These are phyloP conservation scores for Heliophila coronopifolia DNA, from an alignment of 441 rosid genomes.

Conservation along the genomic window DNA sequence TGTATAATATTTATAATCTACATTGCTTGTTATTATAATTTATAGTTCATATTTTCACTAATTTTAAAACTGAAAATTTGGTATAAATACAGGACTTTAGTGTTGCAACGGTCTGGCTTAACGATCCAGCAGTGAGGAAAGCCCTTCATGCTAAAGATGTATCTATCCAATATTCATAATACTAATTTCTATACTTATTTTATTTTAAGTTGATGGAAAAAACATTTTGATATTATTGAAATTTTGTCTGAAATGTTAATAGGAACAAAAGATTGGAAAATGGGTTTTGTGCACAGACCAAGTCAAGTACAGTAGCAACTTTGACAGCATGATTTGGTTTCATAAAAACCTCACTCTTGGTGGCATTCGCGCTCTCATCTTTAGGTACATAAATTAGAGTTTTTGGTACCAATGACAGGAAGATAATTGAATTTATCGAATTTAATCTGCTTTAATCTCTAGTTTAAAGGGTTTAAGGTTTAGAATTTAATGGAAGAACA, in stretches of 20 bases:
- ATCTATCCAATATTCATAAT: background rate
- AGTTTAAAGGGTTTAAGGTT: too few species aligned
- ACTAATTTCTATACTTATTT: background rate
- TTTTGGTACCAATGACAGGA: too few species aligned
- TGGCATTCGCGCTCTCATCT: conserved; percentile 71
- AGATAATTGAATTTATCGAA: too few species aligned
- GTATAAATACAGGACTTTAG: conserved; percentile 46
- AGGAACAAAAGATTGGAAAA: conserved; percentile 42
- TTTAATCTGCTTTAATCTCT: too few species aligned
- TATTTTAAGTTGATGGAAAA: background rate
- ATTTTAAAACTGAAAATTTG: background rate
- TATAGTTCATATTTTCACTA: too few species aligned
- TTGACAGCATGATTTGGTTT: conserved; percentile 70
- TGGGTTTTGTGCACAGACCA: conserved; percentile 55
- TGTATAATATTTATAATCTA: too few species aligned
- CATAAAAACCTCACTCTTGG: conserved; percentile 68
- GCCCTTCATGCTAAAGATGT: conserved; percentile 69
- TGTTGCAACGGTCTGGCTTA: conserved; percentile 68
- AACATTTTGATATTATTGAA: background rate
- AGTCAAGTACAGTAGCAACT: conserved; percentile 32
- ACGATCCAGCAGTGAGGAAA: conserved; percentile 56
- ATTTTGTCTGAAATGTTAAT: background rate
- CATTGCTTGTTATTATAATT: too few species aligned
- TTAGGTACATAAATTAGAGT: too few species aligned
- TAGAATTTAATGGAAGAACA: too few species aligned